Percentiles rank a stretch among this genome's conserved stretches.
Evolutionary conservation across 306 rosid genomes (phyloP).

Genomic region (Crataegus laevigata): DNA sequence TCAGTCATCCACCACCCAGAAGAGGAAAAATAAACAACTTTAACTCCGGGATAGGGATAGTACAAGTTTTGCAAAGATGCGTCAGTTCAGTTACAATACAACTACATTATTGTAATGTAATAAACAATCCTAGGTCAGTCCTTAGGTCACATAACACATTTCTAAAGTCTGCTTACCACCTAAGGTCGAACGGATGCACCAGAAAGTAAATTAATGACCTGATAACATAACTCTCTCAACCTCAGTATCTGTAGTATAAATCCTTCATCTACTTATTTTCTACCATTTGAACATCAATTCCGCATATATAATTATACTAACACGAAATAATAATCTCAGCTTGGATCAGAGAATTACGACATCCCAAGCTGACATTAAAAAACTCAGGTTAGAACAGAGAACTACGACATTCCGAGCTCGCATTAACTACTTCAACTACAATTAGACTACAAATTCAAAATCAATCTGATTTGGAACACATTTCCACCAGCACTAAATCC

Average conservation of each 20-base stretch:
- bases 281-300: not conserved
- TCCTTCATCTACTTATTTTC: not conserved
- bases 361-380: not conserved
- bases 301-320: not conserved
- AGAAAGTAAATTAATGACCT: too few species aligned
- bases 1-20: not conserved
- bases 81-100: not conserved
- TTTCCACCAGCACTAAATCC: constrained; percentile 6
- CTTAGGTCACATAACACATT: not conserved
- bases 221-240: not conserved
- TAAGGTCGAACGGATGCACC: too few species aligned
- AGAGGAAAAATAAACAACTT: not conserved
- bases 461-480: constrained; percentile 6
- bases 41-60: not conserved
- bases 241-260: not conserved
- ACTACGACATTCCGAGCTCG: not conserved
- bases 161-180: not conserved
- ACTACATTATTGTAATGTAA: not conserved
- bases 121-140: not conserved
- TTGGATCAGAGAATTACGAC: not conserved
- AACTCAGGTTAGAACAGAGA: not conserved
- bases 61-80: not conserved
- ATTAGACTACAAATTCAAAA: not conserved
- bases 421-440: constrained; percentile 11
- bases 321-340: not conserved